A percentile compares a stretch with the other conserved stretches of the same genome.
phyloP scores from a whole-genome alignment of 2,329 filamentous ascomycete species.

The Orbilia ellipsospora region DNA sequence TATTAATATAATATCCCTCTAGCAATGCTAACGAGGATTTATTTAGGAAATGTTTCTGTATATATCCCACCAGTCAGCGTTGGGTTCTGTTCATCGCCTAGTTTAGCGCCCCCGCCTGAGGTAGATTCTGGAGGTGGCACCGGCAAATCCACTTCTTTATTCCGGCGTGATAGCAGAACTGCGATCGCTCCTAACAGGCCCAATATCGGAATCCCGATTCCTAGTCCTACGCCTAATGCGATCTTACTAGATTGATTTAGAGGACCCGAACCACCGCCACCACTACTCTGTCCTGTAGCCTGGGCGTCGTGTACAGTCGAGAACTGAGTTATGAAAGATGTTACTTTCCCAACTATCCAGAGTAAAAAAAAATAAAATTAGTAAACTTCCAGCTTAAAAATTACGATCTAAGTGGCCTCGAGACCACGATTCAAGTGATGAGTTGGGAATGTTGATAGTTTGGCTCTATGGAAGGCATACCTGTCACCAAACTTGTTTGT shows the following conservation, averaged over 20 bases:
- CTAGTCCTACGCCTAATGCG: slow-evolving; percentile 11
- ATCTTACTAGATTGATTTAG: background rate
- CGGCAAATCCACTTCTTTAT: background rate
- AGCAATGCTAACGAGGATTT: no score
- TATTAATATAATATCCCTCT: no score
- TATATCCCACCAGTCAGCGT: no score
- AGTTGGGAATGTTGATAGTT: background rate
- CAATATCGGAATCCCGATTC: slow-evolving; percentile 16
- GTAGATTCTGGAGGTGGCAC: no score
- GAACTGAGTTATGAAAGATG: slow-evolving; percentile 9
- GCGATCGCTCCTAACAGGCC: slow-evolving; percentile 11
- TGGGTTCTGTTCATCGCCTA: no score
- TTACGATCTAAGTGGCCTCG: no score
- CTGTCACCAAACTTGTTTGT: background rate
- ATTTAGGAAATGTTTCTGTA: no score
- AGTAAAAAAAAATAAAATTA: background rate
- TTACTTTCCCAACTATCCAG: slow-evolving; percentile 16
- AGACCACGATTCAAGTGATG: no score
- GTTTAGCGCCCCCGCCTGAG: no score
- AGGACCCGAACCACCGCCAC: background rate
- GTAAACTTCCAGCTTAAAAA: no score
- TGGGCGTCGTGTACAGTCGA: slow-evolving; percentile 3
- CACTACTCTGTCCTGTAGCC: background rate
- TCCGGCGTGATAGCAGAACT: slow-evolving; percentile 9
- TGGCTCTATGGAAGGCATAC: background rate